phyloP scores from a whole-genome alignment of 352 stramenopile genomes.

The Phytophthora tentaculata region DNA sequence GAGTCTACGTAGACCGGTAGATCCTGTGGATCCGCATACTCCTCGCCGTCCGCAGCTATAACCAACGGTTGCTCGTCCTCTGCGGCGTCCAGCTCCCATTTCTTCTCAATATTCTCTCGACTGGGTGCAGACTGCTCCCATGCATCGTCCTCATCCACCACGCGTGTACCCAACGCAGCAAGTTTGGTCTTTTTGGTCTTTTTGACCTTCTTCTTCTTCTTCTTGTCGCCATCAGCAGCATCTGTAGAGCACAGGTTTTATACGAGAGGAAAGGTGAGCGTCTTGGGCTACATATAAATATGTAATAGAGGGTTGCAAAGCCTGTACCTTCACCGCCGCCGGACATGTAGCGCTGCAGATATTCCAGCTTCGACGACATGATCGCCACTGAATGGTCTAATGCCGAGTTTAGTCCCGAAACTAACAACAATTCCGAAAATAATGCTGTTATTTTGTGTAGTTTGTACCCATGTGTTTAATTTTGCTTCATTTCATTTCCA shows the following conservation, averaged over 20 bases:
- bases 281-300: conserved; percentile 8
- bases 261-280: conserved; percentile 7
- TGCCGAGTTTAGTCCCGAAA: background rate
- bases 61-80: conserved; percentile 50
- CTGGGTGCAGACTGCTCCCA: conserved; percentile 60
- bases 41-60: conserved; percentile 53
- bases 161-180: conserved; percentile 29
- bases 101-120: conserved; percentile 58
- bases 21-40: conserved; percentile 65
- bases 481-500: conserved; percentile 2
- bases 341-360: conserved; percentile 81
- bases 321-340: conserved; percentile 34
- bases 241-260: conserved; percentile 4
- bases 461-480: conserved; percentile 7
- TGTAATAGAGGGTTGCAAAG: background rate
- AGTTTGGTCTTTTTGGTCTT: conserved; percentile 51
- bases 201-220: conserved; percentile 66
- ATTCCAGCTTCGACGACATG: conserved; percentile 79
- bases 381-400: conserved; percentile 13
- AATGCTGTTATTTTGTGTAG: conserved; percentile 11
- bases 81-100: conserved; percentile 62
- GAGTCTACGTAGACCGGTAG: conserved; percentile 78
- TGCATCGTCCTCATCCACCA: conserved; percentile 69
- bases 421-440: background rate
- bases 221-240: conserved; percentile 44